phyloP scores from a whole-genome alignment of 1,284 basidiomycete genomes.

The Pseudozyma thailandica region DNA sequence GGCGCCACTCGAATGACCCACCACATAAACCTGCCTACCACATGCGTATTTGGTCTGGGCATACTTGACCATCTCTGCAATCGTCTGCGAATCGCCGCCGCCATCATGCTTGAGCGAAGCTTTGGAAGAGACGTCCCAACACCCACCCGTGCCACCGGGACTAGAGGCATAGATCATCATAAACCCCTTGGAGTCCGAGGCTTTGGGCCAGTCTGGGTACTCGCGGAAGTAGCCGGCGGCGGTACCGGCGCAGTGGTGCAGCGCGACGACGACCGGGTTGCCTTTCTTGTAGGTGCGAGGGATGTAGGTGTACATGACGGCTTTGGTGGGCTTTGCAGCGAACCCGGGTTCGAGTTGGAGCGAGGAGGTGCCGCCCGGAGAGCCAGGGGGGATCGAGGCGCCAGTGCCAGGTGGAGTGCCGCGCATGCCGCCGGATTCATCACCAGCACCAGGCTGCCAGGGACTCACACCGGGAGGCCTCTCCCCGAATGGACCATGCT shows the following conservation, averaged over 20 bases:
- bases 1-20: slow-evolving; percentile 19
- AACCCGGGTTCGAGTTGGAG: slow-evolving; percentile 24
- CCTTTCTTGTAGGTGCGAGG: slow-evolving; percentile 36
- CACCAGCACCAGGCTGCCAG: background rate
- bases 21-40: slow-evolving; percentile 7
- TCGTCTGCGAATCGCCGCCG: slow-evolving; percentile 16
- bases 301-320: slow-evolving; percentile 27
- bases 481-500: background rate
- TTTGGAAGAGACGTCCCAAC: slow-evolving; percentile 24
- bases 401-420: background rate
- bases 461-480: background rate
- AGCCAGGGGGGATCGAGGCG: background rate
- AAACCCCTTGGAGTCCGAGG: slow-evolving; percentile 30
- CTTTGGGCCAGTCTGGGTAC: slow-evolving; percentile 17
- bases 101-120: slow-evolving; percentile 25
- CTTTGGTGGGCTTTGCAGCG: slow-evolving; percentile 13
- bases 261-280: slow-evolving; percentile 21
- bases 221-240: slow-evolving; percentile 17
- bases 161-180: slow-evolving; percentile 23
- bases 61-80: slow-evolving; percentile 27
- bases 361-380: background rate
- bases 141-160: slow-evolving; percentile 8
- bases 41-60: slow-evolving; percentile 22
- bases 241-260: slow-evolving; percentile 31
- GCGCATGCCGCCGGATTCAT: background rate